A percentile compares a stretch with the other conserved stretches of the same genome.
phyloP scores from a whole-genome alignment of 2,329 filamentous ascomycete genomes.

The Leptosphaerulina australis region DNA sequence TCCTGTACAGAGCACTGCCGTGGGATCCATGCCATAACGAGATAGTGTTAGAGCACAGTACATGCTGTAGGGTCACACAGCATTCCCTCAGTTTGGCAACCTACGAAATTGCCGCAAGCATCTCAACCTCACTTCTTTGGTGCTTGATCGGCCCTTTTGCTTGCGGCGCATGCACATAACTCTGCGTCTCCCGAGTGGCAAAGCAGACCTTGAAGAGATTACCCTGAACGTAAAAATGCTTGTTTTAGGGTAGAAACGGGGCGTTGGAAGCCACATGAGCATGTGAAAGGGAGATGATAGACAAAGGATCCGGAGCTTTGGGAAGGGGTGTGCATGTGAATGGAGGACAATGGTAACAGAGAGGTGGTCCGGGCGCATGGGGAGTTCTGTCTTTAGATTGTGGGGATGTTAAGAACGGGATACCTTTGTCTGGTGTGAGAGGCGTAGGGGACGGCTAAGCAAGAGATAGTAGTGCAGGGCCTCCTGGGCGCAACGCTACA shows the following conservation, averaged over 20 bases:
- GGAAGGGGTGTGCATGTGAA: conserved; percentile 1
- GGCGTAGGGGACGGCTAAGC: conserved; percentile 3
- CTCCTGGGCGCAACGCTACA: not conserved
- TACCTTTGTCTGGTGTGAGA: conserved; percentile 4
- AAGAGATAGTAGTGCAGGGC: not conserved
- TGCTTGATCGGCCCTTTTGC: conserved; percentile 7
- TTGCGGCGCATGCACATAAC: conserved; percentile 12
- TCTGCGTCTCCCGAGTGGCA: conserved; percentile 3
- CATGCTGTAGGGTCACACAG: conserved; percentile 1
- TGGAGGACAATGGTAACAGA: conserved; percentile 3
- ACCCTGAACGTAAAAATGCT: conserved; percentile 4
- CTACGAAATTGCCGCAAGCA: conserved; percentile 8
- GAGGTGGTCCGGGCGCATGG: not conserved
- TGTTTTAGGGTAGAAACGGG: conserved; percentile 3
- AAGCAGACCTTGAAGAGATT: conserved; percentile 9
- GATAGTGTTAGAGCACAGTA: not conserved
- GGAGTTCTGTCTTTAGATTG: not conserved
- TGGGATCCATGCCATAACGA: not conserved
- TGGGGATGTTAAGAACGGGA: not conserved
- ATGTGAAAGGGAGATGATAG: not conserved
- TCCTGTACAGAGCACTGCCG: conserved; percentile 5
- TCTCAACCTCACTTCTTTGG: conserved; percentile 1
- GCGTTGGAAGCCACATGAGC: not conserved
- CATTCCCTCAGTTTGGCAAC: not conserved
- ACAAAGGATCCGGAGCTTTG: not conserved